These are phyloP conservation scores for Debaryomyces sp. DNA, from an alignment of 1,139 yeast genomes.

Conservation along the genomic window DNA sequence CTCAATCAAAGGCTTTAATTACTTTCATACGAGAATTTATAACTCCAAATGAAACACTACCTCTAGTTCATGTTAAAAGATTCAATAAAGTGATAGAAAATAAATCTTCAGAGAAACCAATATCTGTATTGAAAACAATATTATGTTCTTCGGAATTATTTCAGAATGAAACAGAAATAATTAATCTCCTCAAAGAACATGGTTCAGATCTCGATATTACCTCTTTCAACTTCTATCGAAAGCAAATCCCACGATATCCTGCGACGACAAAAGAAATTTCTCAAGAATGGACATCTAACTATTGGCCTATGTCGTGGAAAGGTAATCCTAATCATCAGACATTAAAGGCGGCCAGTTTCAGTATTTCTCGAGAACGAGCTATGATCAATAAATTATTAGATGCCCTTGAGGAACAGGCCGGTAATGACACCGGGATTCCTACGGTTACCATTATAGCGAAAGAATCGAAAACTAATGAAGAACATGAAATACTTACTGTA, in stretches of 20 bases:
- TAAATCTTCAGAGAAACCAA: conserved; percentile 3
- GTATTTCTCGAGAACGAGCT: conserved; percentile 43
- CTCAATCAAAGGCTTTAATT: conserved; percentile 30
- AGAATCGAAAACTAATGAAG: conserved; percentile 12
- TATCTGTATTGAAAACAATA: conserved; percentile 23
- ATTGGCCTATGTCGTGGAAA: conserved; percentile 94
- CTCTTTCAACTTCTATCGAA: conserved; percentile 13
- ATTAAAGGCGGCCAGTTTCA: conserved; percentile 53
- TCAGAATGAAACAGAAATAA: conserved; percentile 17
- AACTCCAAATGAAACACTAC: conserved; percentile 27
- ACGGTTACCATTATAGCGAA: conserved; percentile 29
- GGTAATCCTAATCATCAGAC: conserved; percentile 87
- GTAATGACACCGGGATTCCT: conserved; percentile 5
- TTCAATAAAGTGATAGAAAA: conserved; percentile 24
- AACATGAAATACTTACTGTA: conserved; percentile 22
- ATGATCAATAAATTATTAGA: conserved; percentile 36
- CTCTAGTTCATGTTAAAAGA: conserved; percentile 37
- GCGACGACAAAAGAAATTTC: conserved; percentile 64
- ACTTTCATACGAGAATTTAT: conserved; percentile 29
- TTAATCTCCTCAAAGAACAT: conserved; percentile 16
- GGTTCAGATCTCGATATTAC: conserved; percentile 13
- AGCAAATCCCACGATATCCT: conserved; percentile 35
- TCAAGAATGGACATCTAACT: conserved; percentile 59
- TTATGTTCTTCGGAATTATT: conserved; percentile 30
- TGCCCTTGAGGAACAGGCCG: conserved; percentile 8